Evolutionary conservation across 1,139 yeast genomes (phyloP).

Genomic region (Geotrichum histeridarum): DNA sequence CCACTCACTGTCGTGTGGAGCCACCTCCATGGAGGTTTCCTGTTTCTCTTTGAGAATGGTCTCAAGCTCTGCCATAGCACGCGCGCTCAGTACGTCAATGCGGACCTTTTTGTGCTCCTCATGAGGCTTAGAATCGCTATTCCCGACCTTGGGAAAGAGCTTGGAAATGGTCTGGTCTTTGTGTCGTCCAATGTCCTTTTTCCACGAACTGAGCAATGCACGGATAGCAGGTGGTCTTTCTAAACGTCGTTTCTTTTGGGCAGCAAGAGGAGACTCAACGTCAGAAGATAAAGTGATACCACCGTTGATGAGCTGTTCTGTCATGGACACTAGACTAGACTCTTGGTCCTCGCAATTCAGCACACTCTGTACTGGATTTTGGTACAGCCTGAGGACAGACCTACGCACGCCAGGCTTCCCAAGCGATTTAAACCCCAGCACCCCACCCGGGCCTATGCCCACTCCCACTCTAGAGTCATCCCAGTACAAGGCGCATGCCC

Average conservation of each 20-base stretch:
- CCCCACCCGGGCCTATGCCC: constrained; percentile 26
- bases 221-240: background rate
- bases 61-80: constrained; percentile 69
- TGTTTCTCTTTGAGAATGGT: constrained; percentile 21
- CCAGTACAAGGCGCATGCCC: constrained; percentile 36
- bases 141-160: constrained; percentile 15
- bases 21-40: no score
- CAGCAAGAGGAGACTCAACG: constrained; percentile 26
- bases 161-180: constrained; percentile 12
- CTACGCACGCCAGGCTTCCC: constrained; percentile 26
- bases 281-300: constrained; percentile 32
- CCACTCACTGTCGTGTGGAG: no score
- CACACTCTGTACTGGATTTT: constrained; percentile 31
- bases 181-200: constrained; percentile 11
- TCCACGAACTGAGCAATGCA: constrained; percentile 13
- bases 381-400: constrained; percentile 31
- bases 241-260: background rate
- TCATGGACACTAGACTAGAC: constrained; percentile 8
- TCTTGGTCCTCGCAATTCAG: constrained; percentile 21
- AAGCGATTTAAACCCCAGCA: constrained; percentile 19
- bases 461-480: constrained; percentile 23
- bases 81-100: constrained; percentile 70
- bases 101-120: constrained; percentile 40
- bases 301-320: constrained; percentile 32
- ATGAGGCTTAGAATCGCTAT: background rate